Evolutionary conservation across 768 basidiomycete genomes (phyloP).

Genomic region (Hericium alpestre): DNA sequence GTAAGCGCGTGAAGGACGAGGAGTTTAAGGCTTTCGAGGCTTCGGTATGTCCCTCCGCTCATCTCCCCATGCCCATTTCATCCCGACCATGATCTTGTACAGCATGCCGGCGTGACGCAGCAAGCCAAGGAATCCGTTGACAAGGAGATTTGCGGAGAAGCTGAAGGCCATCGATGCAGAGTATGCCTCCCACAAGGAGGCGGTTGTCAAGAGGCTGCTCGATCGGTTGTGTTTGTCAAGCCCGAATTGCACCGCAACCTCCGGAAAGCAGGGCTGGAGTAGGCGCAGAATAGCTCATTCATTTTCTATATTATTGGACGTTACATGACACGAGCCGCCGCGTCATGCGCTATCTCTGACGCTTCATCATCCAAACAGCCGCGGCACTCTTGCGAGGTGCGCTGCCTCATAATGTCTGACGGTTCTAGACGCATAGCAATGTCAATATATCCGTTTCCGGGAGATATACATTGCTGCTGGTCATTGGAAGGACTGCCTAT

Average conservation of each 20-base stretch:
- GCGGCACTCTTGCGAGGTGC: too few relatives aligned
- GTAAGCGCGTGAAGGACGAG: conserved; percentile 79
- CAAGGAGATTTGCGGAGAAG: conserved; percentile 67
- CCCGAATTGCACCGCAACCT: conserved; percentile 90
- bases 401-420: too few relatives aligned
- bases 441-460: too few relatives aligned
- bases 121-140: conserved; percentile 73
- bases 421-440: too few relatives aligned
- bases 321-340: too few relatives aligned
- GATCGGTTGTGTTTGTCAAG: conserved; percentile 83
- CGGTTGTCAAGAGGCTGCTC: conserved; percentile 79
- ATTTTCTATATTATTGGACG: too few relatives aligned
- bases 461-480: too few relatives aligned
- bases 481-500: too few relatives aligned
- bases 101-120: conserved; percentile 86
- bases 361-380: too few relatives aligned
- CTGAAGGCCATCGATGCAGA: conserved; percentile 55
- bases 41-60: conserved; percentile 48
- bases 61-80: too few relatives aligned
- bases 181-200: conserved; percentile 61
- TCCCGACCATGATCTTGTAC: background rate
- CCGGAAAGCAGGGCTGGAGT: background rate
- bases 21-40: conserved; percentile 85
- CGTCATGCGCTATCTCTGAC: too few relatives aligned
- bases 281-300: background rate